Evolutionary conservation across 2,329 filamentous ascomycete species (phyloP).

Genomic region (Ceratocystis harringtonii): DNA sequence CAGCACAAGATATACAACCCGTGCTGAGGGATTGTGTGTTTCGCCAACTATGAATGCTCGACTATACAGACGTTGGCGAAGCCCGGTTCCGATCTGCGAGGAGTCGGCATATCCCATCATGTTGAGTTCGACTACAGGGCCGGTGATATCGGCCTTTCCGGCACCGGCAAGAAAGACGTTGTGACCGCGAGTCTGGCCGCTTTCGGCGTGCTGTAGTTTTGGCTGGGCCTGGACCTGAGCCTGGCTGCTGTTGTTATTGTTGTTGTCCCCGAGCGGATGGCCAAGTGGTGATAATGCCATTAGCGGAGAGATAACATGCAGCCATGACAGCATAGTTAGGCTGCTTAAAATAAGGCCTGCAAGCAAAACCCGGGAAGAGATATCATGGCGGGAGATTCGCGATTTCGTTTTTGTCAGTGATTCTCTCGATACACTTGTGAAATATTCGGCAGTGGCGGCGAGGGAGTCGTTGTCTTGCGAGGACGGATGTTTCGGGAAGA

Average conservation of each 20-base stretch:
- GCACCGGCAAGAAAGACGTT: slow-evolving; percentile 36
- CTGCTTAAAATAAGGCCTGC: not conserved
- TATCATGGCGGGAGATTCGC: not conserved
- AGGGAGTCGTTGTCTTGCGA: not conserved
- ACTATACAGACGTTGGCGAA: slow-evolving; percentile 77
- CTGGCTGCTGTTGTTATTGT: not conserved
- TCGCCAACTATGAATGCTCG: slow-evolving; percentile 78
- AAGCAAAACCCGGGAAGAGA: not conserved
- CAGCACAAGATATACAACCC: slow-evolving; percentile 75
- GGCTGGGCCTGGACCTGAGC: not conserved
- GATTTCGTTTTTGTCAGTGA: not conserved
- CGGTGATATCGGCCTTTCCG: slow-evolving; percentile 44
- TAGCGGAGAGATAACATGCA: not conserved
- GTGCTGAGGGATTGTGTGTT: slow-evolving; percentile 46
- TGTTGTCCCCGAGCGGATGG: not conserved
- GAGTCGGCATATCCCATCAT: slow-evolving; percentile 84
- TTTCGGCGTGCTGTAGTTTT: not conserved
- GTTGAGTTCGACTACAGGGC: slow-evolving; percentile 77
- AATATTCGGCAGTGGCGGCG: not conserved
- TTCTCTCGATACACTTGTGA: not conserved
- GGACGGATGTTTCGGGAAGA: not conserved
- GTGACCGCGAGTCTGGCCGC: not conserved
- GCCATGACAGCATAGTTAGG: not conserved
- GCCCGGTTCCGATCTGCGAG: slow-evolving; percentile 65
- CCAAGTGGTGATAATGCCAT: not conserved